Conservation (phyloP, 192 early-diverging fungal species). For the Thamnidium elegans region DNA sequence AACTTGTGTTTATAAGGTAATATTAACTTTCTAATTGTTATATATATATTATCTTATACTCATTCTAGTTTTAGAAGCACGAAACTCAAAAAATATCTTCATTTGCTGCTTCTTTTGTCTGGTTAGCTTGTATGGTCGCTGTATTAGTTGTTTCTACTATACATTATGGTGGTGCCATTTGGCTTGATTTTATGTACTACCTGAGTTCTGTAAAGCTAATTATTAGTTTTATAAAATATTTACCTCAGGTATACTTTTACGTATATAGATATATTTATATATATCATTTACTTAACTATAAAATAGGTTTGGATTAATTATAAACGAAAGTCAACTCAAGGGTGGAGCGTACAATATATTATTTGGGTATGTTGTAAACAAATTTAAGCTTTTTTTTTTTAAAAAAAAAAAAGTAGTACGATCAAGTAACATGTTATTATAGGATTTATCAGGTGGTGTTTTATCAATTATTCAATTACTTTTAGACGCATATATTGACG, state of each 20-base stretch:
- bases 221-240: conserved; percentile 75
- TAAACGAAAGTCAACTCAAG: conserved; percentile 69
- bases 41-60: too few relatives aligned
- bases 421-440: background rate
- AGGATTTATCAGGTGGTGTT: conserved; percentile 76
- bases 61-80: conserved; percentile 26
- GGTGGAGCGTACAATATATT: conserved; percentile 86
- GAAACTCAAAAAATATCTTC: conserved; percentile 42
- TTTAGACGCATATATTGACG: conserved; percentile 59
- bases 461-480: conserved; percentile 75
- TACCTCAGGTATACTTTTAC: conserved; percentile 60
- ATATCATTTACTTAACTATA: background rate
- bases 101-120: conserved; percentile 36
- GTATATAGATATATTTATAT: background rate
- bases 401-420: background rate
- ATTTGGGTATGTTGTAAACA: conserved; percentile 42
- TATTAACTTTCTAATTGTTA: background rate
- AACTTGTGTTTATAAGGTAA: conserved; percentile 60
- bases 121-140: conserved; percentile 31
- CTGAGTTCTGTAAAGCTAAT: conserved; percentile 72
- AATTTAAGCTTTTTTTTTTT: too few relatives aligned
- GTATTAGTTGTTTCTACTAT: conserved; percentile 27
- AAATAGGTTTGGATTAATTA: conserved; percentile 68
- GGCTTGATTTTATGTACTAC: conserved; percentile 68
- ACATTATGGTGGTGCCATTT: conserved; percentile 23